Base-by-base conservation (phyloP, 169 alveolate species). In the Babesia gibsoni region DNA sequence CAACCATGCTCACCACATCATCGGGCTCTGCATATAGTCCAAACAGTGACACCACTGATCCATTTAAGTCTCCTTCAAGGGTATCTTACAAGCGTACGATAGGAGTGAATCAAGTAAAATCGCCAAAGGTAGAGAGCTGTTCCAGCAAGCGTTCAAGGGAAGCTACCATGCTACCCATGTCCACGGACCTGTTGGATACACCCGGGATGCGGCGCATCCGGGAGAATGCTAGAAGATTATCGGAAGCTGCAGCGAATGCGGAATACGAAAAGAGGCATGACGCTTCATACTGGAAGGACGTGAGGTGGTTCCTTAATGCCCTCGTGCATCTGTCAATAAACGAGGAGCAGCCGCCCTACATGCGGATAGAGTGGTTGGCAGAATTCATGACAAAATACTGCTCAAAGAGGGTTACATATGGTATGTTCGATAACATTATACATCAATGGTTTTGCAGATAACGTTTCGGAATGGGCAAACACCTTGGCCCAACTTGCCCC, bases 151-250 rank as follows among this genome's bases (percentile, higher is more conserved):
- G 84, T 14, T 6, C 22, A 57, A 25, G 72, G 45, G 70, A 65
- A 3, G 61, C 37, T 22, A 10, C 52, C 50, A 48, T 73, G 67
- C 53, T 61, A 20, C 75, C 84, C 39, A 23, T 73, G 59, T 14
- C 68, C 8, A 52, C 58, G 16, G 84, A 61, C 25, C 67, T 73
- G 42, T 69, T 73, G 30, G 84, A 73, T 37, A 73, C 84, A 0
- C 84, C 84, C 16, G 84, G 84, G 14, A 73, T 73, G 84, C 64
- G 75, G 20, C 68, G 84, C 53, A 73, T 73, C 42, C 52, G 78
- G 61, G 77, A 73, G 18, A 73, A 64, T 49, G 64, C 75, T 0
- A 65, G 45, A 54, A 46, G 72, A 16, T 30, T 61, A 9, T 43
- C 69, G 10, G 41, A 29, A 2, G 54, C 20, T 9, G 33, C 20